Evolutionary conservation across 257 asterid species (phyloP), one percentile per base, ranked within the genome.

Genomic region (Hygrophila difformis): DNA sequence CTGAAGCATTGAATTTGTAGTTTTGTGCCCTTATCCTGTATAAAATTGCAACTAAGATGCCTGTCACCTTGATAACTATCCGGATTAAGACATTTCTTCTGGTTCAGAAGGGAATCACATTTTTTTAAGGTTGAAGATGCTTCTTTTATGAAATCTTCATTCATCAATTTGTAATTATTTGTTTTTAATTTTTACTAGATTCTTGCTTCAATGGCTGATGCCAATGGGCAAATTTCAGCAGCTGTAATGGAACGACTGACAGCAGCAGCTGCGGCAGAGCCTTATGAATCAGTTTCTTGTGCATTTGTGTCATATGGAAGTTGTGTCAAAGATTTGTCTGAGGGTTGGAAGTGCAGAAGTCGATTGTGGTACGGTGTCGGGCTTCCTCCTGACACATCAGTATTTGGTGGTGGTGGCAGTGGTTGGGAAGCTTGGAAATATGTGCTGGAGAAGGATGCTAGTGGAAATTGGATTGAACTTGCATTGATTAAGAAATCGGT

Each of bases 261-360:
- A 54, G 98, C 94, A 23, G 91, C 98, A 11, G 96, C 81, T 5
- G 98, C 98, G 31, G 76, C 93, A 57, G 96, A 89, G 63, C 98
- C 98, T 39, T 89, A 85, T 62, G 87, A 85, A 65, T 82, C 94
- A 44, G 96, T 89, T 72, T 73, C 82, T 37, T 82, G 75, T 66
- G 94, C 98, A 61, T 89, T 89, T 66, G 88, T 80, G 53, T 89
- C 98, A 18, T 89, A 89, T 49, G 98, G 98, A 57, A 85, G 98
- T 65, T 75, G 92, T 43, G 76, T 76, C 41, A 41, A 68, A 61
- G 96, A 89, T 71, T 69, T 85, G 68, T 76, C 94, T 18, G 93
- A 85, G 48, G 96, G 98, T 58, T 89, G 98, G 98, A 89, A 82
- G 63, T 85, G 72, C 73, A 75, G 98, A 77, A 89, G 98, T 70